Evolutionary conservation across 2,329 filamentous ascomycete genomes (phyloP).

Genomic region (Xylariaceae sp.): DNA sequence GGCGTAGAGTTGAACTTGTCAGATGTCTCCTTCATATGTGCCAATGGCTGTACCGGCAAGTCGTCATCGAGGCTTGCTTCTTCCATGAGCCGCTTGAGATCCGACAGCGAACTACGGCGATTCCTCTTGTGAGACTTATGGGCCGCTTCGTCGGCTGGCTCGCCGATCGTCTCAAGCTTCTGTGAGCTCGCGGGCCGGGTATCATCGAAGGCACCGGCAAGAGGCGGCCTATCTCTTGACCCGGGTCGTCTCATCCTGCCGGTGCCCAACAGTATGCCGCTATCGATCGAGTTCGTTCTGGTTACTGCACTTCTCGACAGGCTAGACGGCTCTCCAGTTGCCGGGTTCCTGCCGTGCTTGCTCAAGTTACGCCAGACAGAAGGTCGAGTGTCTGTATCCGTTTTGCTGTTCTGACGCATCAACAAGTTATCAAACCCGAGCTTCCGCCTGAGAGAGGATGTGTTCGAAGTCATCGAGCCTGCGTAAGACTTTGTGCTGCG

Average conservation of each 20-base stretch:
- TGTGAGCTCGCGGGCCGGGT: constrained; percentile 52
- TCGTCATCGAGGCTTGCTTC: constrained; percentile 48
- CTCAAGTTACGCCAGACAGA: constrained; percentile 86
- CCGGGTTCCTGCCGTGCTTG: constrained; percentile 63
- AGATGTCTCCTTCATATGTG: constrained; percentile 48
- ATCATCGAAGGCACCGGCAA: constrained; percentile 59
- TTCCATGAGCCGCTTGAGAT: constrained; percentile 66
- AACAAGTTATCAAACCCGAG: constrained; percentile 75
- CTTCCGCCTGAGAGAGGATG: constrained; percentile 76
- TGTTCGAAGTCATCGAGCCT: constrained; percentile 77
- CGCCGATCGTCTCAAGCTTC: constrained; percentile 54
- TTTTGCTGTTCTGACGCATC: constrained; percentile 75
- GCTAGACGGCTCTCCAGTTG: constrained; percentile 55
- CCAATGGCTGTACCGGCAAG: constrained; percentile 41
- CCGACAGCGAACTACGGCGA: constrained; percentile 84
- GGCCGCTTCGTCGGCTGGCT: constrained; percentile 42
- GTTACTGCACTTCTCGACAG: constrained; percentile 61
- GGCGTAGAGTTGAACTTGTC: constrained; percentile 54
- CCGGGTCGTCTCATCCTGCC: constrained; percentile 46
- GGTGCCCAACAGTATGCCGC: constrained; percentile 40
- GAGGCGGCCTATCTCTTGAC: constrained; percentile 55
- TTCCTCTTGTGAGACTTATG: constrained; percentile 61
- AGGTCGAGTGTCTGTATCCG: constrained; percentile 60
- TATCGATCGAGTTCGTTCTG: constrained; percentile 74
- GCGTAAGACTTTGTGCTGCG: constrained; percentile 57